phyloP scores from a whole-genome alignment of 2,329 filamentous ascomycete species.

The Cladosporium sp. region DNA sequence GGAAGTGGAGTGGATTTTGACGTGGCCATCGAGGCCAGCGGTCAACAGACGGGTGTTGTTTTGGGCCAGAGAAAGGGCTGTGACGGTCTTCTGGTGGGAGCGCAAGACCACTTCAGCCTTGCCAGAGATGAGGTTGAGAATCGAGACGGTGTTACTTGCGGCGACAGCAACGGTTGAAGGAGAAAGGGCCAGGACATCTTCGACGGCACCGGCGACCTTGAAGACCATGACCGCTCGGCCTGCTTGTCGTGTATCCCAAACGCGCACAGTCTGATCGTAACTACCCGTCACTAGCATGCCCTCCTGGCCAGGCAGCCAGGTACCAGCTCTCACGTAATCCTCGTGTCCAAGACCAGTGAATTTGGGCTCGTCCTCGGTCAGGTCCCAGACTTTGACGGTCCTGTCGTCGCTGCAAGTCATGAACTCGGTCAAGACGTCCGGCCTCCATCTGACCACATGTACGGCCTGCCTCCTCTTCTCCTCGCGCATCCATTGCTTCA shows the following conservation, averaged over 20 bases:
- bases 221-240: constrained; percentile 78
- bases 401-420: constrained; percentile 90
- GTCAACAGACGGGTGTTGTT: constrained; percentile 77
- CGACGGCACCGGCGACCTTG: constrained; percentile 85
- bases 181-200: constrained; percentile 80
- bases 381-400: constrained; percentile 90
- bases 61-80: constrained; percentile 76
- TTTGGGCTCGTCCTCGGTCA: constrained; percentile 72
- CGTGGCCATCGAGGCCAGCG: constrained; percentile 88
- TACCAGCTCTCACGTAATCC: constrained; percentile 86
- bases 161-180: constrained; percentile 83
- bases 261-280: constrained; percentile 87
- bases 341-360: constrained; percentile 79
- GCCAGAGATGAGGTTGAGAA: constrained; percentile 88
- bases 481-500: constrained; percentile 78
- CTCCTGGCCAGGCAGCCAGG: constrained; percentile 73
- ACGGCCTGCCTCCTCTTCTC: constrained; percentile 76
- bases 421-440: constrained; percentile 71
- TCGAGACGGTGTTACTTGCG: constrained; percentile 80
- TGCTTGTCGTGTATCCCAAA: constrained; percentile 85
- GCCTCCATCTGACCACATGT: constrained; percentile 90
- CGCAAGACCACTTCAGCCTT: constrained; percentile 81
- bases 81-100: constrained; percentile 98
- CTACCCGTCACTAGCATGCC: constrained; percentile 82
- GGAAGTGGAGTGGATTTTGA: constrained; percentile 93